A percentile compares a stretch with the other conserved stretches of the same genome.
These are phyloP conservation scores for Aureobasidium subglaciale DNA, from an alignment of 2,329 filamentous ascomycete genomes.

Conservation along the genomic window DNA sequence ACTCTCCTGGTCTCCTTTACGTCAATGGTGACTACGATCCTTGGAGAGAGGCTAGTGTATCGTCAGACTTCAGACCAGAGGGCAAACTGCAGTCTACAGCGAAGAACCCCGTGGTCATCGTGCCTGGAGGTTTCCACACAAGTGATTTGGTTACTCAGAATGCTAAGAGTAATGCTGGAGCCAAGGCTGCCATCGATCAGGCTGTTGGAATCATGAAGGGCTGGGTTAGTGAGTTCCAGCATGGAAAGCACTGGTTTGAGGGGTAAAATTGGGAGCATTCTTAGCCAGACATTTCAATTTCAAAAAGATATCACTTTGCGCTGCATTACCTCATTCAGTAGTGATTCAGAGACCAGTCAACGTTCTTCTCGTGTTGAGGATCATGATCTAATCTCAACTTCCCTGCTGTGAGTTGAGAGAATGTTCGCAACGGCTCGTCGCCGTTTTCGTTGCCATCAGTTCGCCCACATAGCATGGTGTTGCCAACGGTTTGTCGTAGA, in stretches of 20 bases:
- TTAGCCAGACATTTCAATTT: too few species aligned
- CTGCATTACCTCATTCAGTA: too few species aligned
- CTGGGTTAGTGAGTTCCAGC: conserved; percentile 48
- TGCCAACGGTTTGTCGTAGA: too few species aligned
- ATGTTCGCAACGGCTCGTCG: too few species aligned
- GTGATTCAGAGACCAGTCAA: too few species aligned
- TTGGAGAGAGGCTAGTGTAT: conserved; percentile 50
- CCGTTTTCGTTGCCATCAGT: too few species aligned
- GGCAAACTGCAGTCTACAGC: conserved; percentile 45
- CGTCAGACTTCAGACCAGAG: conserved; percentile 46
- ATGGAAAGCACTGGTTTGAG: conserved; percentile 5
- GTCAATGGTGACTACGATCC: conserved; percentile 55
- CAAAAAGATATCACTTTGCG: too few species aligned
- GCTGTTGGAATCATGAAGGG: conserved; percentile 44
- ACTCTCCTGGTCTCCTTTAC: conserved; percentile 49
- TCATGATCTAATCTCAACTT: too few species aligned
- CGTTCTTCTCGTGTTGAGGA: too few species aligned
- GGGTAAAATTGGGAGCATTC: not conserved
- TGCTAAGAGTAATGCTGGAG: conserved; percentile 40
- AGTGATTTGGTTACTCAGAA: conserved; percentile 46
- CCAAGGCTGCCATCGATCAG: conserved; percentile 43
- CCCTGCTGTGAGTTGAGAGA: too few species aligned
- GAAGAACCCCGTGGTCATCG: conserved; percentile 45
- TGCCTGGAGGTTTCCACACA: conserved; percentile 50
- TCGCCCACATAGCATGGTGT: too few species aligned